A percentile compares a stretch with the other conserved stretches of the same genome.
phyloP scores from a whole-genome alignment of 192 early-diverging fungal genomes.

The Coemansia sp. region DNA sequence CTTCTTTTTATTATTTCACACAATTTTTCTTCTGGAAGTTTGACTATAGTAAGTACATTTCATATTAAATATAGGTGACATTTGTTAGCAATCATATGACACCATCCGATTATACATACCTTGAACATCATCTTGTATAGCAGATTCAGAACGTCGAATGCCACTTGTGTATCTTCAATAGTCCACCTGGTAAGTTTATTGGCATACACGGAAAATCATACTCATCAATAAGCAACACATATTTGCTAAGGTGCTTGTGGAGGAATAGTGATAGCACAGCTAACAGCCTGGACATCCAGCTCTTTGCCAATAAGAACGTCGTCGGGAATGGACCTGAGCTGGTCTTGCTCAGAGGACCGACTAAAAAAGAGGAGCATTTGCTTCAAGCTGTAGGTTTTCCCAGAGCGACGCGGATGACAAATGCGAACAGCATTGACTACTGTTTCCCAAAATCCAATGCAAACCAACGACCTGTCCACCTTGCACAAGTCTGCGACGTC shows the following conservation, averaged over 20 bases:
- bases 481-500: conserved; percentile 23
- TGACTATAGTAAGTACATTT: no score
- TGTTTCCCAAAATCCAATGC: conserved; percentile 45
- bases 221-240: no score
- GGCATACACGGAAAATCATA: no score
- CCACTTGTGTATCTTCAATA: no score
- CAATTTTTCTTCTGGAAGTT: no score
- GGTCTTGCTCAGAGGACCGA: conserved; percentile 14
- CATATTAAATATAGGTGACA: no score
- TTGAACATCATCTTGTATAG: conserved; percentile 9
- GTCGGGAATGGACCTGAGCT: background rate
- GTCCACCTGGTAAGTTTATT: no score
- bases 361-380: conserved; percentile 46
- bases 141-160: background rate
- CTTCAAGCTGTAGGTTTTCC: background rate
- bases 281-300: background rate
- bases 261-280: no score
- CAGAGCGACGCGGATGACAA: background rate
- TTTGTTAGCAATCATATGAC: no score
- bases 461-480: conserved; percentile 46
- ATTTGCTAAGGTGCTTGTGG: no score
- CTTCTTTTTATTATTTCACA: no score
- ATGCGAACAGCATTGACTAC: conserved; percentile 27
- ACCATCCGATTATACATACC: background rate
- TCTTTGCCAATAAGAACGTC: conserved; percentile 1